phyloP scores from a whole-genome alignment of 2,329 filamentous ascomycete species.

The Trichophyton mentagrophytes region DNA sequence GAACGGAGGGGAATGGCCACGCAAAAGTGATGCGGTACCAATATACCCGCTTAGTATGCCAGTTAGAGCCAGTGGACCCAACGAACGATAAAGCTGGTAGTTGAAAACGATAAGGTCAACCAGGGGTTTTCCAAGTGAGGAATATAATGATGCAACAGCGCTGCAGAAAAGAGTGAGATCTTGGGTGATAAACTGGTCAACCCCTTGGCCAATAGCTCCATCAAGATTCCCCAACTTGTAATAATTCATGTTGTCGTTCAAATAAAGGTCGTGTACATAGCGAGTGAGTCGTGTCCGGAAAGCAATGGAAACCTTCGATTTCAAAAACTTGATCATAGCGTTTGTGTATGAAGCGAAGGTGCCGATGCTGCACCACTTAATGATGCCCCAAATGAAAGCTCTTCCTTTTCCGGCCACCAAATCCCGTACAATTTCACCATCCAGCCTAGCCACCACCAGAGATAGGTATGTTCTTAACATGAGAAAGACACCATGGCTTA shows the following conservation, averaged over 20 bases:
- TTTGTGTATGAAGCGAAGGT: conserved; percentile 94
- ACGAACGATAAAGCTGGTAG: conserved; percentile 84
- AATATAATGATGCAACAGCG: conserved; percentile 83
- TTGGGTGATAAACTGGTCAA: conserved; percentile 95
- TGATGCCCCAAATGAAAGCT: conserved; percentile 72
- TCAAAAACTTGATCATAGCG: conserved; percentile 96
- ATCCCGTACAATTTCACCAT: conserved; percentile 92
- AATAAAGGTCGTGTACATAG: conserved; percentile 93
- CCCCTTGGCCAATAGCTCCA: conserved; percentile 78
- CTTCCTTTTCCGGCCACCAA: conserved; percentile 89
- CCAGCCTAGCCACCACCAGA: conserved; percentile 77
- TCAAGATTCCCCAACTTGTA: conserved; percentile 91
- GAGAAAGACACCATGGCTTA: conserved; percentile 81
- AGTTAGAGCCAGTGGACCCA: conserved; percentile 75
- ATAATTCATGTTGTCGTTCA: conserved; percentile 90
- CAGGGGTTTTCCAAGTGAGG: conserved; percentile 90
- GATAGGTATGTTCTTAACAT: conserved; percentile 90
- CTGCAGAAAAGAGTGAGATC: conserved; percentile 93
- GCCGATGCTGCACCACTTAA: conserved; percentile 92
- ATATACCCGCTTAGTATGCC: conserved; percentile 89
- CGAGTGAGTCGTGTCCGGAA: conserved; percentile 89
- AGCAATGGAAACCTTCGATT: conserved; percentile 95
- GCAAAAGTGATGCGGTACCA: conserved; percentile 77
- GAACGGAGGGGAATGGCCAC: conserved; percentile 83
- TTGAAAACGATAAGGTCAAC: conserved; percentile 98